Conservation (phyloP, 495 filamentous ascomycete genomes). For the Aeminium ludgeri region DNA sequence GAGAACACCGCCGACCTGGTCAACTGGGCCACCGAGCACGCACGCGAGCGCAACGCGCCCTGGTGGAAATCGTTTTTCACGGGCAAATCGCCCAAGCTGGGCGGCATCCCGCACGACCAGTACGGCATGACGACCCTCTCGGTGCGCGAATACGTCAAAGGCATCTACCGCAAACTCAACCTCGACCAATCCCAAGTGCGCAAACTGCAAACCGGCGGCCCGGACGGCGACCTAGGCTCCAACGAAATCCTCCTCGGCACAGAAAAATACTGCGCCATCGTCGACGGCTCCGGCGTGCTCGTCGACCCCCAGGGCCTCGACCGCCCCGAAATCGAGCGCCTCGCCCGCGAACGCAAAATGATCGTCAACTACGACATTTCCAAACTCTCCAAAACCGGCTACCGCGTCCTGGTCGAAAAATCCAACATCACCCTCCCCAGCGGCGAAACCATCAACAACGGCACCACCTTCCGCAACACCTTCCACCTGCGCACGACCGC, state of each 20-base stretch:
- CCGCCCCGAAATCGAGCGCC: conserved; percentile 60
- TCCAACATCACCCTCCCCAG: conserved; percentile 67
- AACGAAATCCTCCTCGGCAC: conserved; percentile 94
- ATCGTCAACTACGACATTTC: conserved; percentile 71
- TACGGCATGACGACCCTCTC: conserved; percentile 98
- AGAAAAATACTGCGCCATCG: conserved; percentile 83
- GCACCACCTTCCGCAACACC: conserved; percentile 89
- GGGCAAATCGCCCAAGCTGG: conserved; percentile 87
- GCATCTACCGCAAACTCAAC: conserved; percentile 89
- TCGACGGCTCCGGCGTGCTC: conserved; percentile 88
- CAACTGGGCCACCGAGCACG: conserved; percentile 95
- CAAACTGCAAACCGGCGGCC: conserved; percentile 95
- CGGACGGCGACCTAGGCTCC: conserved; percentile 89
- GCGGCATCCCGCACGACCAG: conserved; percentile 85
- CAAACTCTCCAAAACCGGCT: conserved; percentile 76
- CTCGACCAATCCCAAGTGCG: conserved; percentile 65
- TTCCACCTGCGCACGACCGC: conserved; percentile 66
- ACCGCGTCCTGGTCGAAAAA: conserved; percentile 86
- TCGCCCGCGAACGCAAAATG: conserved; percentile 79
- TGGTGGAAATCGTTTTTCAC: conserved; percentile 99
- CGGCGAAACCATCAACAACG: conserved; percentile 76
- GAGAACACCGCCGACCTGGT: conserved; percentile 97
- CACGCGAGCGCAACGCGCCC: conserved; percentile 67
- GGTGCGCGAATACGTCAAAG: conserved; percentile 85
- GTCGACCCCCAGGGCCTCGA: conserved; percentile 83